Evolutionary conservation across 2,329 filamentous ascomycete genomes (phyloP).

Genomic region (Leptographium radiaticola): DNA sequence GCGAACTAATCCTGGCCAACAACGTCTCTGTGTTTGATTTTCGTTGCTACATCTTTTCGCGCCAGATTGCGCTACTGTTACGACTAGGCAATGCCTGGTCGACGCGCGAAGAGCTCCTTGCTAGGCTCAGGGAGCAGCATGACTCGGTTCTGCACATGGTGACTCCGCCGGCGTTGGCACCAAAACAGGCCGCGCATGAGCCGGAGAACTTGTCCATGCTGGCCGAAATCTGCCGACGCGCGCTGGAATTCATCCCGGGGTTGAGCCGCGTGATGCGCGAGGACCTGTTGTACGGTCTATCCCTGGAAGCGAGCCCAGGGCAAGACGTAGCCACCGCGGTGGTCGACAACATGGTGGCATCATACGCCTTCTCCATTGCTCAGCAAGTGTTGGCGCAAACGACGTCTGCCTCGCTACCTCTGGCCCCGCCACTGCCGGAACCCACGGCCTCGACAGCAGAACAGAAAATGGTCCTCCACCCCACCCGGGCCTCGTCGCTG

Average conservation of each 20-base stretch:
- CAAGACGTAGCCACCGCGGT: conserved; percentile 24
- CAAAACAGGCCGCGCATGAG: conserved; percentile 42
- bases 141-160: conserved; percentile 44
- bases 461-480: conserved; percentile 59
- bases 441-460: conserved; percentile 51
- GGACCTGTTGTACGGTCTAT: conserved; percentile 54
- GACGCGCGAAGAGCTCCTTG: conserved; percentile 46
- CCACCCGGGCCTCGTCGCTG: conserved; percentile 50
- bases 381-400: conserved; percentile 69
- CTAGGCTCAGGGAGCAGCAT: conserved; percentile 49
- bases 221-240: conserved; percentile 74
- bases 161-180: conserved; percentile 32
- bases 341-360: conserved; percentile 62
- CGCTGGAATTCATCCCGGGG: conserved; percentile 71
- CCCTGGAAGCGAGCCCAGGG: conserved; percentile 6
- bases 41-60: conserved; percentile 80
- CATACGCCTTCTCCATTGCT: conserved; percentile 64
- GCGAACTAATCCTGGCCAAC: conserved; percentile 84
- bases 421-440: conserved; percentile 33
- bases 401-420: conserved; percentile 52
- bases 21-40: conserved; percentile 97
- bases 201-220: conserved; percentile 64
- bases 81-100: conserved; percentile 66
- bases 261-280: conserved; percentile 67
- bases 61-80: conserved; percentile 72